Conservation (phyloP, 805 yeast species). For the Starmera amethionina region DNA sequence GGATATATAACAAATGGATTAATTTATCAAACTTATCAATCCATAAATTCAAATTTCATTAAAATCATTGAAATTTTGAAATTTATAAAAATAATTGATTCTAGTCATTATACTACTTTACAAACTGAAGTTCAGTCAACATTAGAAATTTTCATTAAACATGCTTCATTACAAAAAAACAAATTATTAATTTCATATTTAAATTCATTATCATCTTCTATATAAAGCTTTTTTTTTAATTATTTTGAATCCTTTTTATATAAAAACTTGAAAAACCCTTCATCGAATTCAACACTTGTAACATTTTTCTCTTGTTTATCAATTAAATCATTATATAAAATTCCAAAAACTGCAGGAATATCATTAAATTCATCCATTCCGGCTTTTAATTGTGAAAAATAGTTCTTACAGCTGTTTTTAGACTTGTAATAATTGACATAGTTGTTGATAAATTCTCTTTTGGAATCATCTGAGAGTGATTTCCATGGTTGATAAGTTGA, state of each 20-base stretch:
- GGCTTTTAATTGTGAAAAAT: conserved; percentile 22
- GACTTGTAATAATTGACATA: conserved; percentile 22
- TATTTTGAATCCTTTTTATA: background rate
- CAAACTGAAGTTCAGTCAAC: background rate
- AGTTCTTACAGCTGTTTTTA: conserved; percentile 25
- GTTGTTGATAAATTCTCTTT: conserved; percentile 18
- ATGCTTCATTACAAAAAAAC: conserved; percentile 3
- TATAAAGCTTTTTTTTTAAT: too few species aligned
- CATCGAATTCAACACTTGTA: conserved; percentile 15
- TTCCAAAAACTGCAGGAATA: conserved; percentile 27
- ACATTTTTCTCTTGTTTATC: conserved; percentile 12
- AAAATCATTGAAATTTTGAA: background rate
- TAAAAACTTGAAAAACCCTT: background rate
- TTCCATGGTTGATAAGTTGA: conserved; percentile 15
- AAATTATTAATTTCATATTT: conserved; percentile 6
- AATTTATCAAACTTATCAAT: conserved; percentile 7
- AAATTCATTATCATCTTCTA: background rate
- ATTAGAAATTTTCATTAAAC: conserved; percentile 3
- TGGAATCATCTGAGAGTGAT: conserved; percentile 15
- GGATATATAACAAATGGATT: conserved; percentile 11
- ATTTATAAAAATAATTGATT: background rate
- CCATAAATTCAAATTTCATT: background rate
- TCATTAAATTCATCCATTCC: conserved; percentile 29
- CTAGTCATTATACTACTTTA: background rate
- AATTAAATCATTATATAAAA: conserved; percentile 25